phyloP scores from a whole-genome alignment of 179 eudicot genomes.

The Drosera spatulata region DNA sequence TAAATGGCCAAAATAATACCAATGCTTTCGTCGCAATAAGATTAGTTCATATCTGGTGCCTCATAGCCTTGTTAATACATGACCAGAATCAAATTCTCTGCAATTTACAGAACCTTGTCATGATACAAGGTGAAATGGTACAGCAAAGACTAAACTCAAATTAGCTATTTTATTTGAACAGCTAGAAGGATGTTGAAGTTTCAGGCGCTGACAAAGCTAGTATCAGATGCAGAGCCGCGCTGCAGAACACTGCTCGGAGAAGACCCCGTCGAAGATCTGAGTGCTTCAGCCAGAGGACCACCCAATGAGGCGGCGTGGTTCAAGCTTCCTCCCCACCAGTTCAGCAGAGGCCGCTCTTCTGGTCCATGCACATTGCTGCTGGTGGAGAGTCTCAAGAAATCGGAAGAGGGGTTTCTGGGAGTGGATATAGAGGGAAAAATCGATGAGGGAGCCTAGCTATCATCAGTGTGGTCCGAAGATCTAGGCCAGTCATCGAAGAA shows the following conservation, averaged over 20 bases:
- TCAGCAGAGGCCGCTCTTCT: constrained; percentile 8
- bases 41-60: too few species aligned
- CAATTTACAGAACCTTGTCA: too few species aligned
- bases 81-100: too few species aligned
- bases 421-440: constrained; percentile 43
- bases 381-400: constrained; percentile 59
- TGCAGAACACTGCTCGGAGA: constrained; percentile 45
- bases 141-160: too few species aligned
- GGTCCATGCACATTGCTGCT: constrained; percentile 30
- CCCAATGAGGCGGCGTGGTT: constrained; percentile 51
- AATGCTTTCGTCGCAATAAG: too few species aligned
- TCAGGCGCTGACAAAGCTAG: constrained; percentile 40
- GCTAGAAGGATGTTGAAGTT: too few species aligned
- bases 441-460: constrained; percentile 14
- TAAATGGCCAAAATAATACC: too few species aligned
- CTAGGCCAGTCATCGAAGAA: constrained; percentile 76
- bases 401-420: constrained; percentile 32
- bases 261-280: constrained; percentile 54
- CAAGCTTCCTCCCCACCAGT: constrained; percentile 23
- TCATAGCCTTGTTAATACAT: too few species aligned
- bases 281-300: constrained; percentile 78
- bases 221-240: constrained; percentile 27
- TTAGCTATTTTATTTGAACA: too few species aligned
- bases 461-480: constrained; percentile 14
- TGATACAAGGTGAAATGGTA: too few species aligned